Base-by-base conservation (phyloP, 148 eudicot species). In the Rhododendron ovatum region DNA sequence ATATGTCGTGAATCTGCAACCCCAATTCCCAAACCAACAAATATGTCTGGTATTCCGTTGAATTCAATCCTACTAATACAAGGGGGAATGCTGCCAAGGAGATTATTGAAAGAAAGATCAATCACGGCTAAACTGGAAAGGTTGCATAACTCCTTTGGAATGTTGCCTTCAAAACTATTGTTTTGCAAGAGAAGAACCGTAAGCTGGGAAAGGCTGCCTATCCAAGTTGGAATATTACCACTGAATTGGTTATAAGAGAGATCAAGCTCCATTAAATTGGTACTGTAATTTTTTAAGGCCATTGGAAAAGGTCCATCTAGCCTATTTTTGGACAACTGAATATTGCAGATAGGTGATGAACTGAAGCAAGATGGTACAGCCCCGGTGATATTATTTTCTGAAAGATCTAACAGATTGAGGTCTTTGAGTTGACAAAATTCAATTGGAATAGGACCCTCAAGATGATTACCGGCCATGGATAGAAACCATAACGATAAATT, bases 261-360 rank as follows among this genome's bases (percentile, higher is more conserved):
- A 80, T 80, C 59, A 50, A 24, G 28, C 24, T 26, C 41, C 11
- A 0, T 0, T 28, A 55, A 30, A 8, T 0, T 1, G 43, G 3
- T 11, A 1, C 85, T 2, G 28, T 78, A 50, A 9, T 22, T 3
- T 26, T 7, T 3, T 2, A 81, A 81, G 18, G 83, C 47, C 4
- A 2, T 0, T 14, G 43, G 11, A 55, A 51, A 51, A 50, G 83
- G 83, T 30, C 83, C 83, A 26, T 33, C 1, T 81, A 81, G 45
- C 43, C n/a, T 28, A 51, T 81, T 53, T 81, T 53, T 33, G 20
- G 41, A 30, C 22, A 80, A 3, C 57, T 1, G 41, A 4, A 80
- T 20, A 26, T 1, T 4, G 0, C 0, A 0, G 0, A 39, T 13
- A 0, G 1, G 0, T 4, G 24, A 0, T 12, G 41, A 20, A 2